Evolutionary conservation across 2,329 filamentous ascomycete species (phyloP), one percentile per base, ranked within the genome.

Genomic region (Aspergillus viridinutans): DNA sequence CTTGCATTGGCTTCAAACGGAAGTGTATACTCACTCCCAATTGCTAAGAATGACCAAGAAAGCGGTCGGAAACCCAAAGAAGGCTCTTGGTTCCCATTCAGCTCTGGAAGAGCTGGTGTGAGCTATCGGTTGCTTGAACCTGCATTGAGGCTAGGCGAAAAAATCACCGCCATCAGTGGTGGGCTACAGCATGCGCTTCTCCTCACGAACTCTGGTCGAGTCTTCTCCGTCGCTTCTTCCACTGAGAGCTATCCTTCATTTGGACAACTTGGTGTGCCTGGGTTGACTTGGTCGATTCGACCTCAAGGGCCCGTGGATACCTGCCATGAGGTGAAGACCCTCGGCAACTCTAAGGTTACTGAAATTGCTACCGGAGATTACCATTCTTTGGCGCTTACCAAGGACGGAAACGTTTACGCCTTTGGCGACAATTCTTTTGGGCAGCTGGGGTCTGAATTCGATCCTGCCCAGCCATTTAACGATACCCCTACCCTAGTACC

Each of bases 341-440:
- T 97, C 2, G 84, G 83, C 55, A 89, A 87, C 4, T 88, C 88
- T 61, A 82, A 89, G 4, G 85, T 94, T 49, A 75, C 79, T 4
- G 83, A 90, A 62, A 87, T 97, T 57, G 92, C 93, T 1, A 79
- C 90, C 1, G 94, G 94, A 25, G 92, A 96, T 69, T 86, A 87
- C 63, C 94, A 99, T 75, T 96, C 91, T 3, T 77, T 95, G 1
- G 89, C 86, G 0, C 81, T 92, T 17, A 90, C 93, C 69, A 83
- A 84, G 58, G 80, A 88, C 53, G 93, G 93, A 17, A 84, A 86
- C 17, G 82, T 94, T 17, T 96, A 94, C 72, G 81, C 86, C 6
- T 97, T 96, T 76, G 94, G 94, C 40, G 92, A 97, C 73, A 97
- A 97, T 75, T 86, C 87, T 0, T 84, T 85, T 47, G 94, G 94